Evolutionary conservation across 2,329 filamentous ascomycete genomes (phyloP), one percentile per base, ranked within the genome.

Genomic region (Fusarium sp.): DNA sequence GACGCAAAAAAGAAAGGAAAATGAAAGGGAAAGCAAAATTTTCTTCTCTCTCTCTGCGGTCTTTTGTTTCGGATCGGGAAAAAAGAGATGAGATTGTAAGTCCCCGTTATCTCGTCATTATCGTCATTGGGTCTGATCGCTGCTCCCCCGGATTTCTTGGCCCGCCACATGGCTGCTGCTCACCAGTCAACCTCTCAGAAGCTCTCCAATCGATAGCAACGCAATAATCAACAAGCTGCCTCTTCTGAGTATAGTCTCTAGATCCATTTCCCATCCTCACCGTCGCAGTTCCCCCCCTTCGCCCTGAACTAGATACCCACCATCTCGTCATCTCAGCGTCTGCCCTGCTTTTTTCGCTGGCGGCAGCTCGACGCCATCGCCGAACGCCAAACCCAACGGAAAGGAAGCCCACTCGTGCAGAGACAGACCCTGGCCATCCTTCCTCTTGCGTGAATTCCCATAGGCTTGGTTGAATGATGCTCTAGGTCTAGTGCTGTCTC

Each of bases 301-400:
- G 29, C 45, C 22, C 54, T 13, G 38, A 47, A 58, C 57, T 20
- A 11, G 27, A 50, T 72, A 66, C 52, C 71, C 71, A 74, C 60
- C 57, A 64, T 65, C 40, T 64, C 37, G 52, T 68, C 67, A 66
- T 71, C 35, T 34, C 58, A 38, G 29, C 60, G 56, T 73, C 34
- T 65, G 54, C 63, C 57, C 57, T 66, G 45, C 45, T 66, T 64
- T 64, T 37, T 72, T 52, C 59, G 13, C 34, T 72, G 68, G 69
- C 69, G 71, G 71, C 69, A 74, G 65, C 61, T 74, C 34, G 35
- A 38, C 61, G 61, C 47, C 61, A 42, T 34, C 47, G 35, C 35
- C 67, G 45, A 64, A 64, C 67, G 67, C 67, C 70, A 70, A 59
- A 67, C 62, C 70, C 70, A 62, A 52, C 71, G 56, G 50, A 50